Conservation (phyloP, 2,329 filamentous ascomycete genomes). For the Diplodia sapinea region DNA sequence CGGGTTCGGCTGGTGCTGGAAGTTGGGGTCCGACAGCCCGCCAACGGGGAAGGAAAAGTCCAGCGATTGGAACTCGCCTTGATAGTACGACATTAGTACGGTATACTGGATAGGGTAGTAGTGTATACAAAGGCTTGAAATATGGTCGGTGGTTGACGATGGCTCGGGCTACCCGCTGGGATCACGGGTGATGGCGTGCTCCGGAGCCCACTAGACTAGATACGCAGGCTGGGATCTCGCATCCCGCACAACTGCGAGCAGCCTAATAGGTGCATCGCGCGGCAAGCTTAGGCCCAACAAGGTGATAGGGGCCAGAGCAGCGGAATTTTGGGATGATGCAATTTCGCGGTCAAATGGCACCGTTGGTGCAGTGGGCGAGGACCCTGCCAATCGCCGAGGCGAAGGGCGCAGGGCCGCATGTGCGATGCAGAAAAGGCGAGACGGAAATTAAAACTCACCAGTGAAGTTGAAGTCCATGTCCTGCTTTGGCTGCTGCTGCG, state of each 20-base stretch:
- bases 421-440: constrained; percentile 30
- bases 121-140: constrained; percentile 28
- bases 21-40: constrained; percentile 40
- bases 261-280: constrained; percentile 30
- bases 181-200: constrained; percentile 48
- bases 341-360: constrained; percentile 24
- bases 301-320: constrained; percentile 26
- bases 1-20: constrained; percentile 40
- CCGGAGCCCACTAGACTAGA: constrained; percentile 33
- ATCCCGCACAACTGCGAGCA: constrained; percentile 28
- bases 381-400: constrained; percentile 32
- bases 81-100: constrained; percentile 36
- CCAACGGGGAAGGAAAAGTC: constrained; percentile 52
- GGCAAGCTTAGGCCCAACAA: constrained; percentile 26
- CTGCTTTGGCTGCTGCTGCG: constrained; percentile 31
- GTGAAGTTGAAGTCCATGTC: constrained; percentile 45
- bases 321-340: constrained; percentile 28
- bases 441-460: constrained; percentile 40
- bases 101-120: constrained; percentile 19
- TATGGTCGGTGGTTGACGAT: constrained; percentile 27
- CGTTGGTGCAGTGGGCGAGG: constrained; percentile 20
- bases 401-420: constrained; percentile 28
- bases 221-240: constrained; percentile 30
- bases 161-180: constrained; percentile 16
- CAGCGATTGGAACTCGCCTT: constrained; percentile 54